Base-by-base conservation (phyloP, 768 basidiomycete species). In the Tulasnella sp. region DNA sequence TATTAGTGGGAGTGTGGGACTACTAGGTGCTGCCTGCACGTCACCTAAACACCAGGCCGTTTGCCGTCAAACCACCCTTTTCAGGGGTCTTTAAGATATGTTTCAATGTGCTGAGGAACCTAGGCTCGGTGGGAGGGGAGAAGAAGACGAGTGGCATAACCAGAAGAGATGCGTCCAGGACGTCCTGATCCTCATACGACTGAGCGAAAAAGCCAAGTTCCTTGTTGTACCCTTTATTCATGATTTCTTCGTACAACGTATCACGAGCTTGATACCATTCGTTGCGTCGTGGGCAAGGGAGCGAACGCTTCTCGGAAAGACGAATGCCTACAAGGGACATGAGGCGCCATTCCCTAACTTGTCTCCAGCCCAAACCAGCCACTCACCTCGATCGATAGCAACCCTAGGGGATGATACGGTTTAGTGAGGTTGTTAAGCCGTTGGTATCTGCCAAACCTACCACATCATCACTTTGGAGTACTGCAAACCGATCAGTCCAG, bases 71-170 rank as follows among this genome's bases (percentile, higher is more conserved):
- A 27, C 93, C 93, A 0, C 92, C 93, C 53, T 86, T 78, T 67
- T 97, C 92, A 0, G 86, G 90, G 23, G 85, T 83, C 67, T 78
- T 84, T 71, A 97, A 65, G 58, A 97, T 87, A 49, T 80, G 77
- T 65, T 82, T 83, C 57, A 99, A 70, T 2, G 93, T 97, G 62
- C 74, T 82, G 60, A 86, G 74, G 71, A 99, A 98, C 37, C 92
- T 74, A 3, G 90, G 88, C 66, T 98, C 93, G 29, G 68, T 67
- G 5, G 73, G 70, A 7, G 66, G 65, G 37, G 84, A 82, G 73
- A 96, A 94, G 74, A 94, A 96, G 31, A 90, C 86, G 35, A 92
- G 74, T 1, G 92, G 91, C 86, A 90, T 91, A 64, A 93, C 90
- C 42, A 92, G 73, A 49, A 96, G 81, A 12, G 91, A 82, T 12